A percentile compares a stretch with the other conserved stretches of the same genome.
Evolutionary conservation across 345 rosid species (phyloP).

Genomic region (Syzygium aromaticum): DNA sequence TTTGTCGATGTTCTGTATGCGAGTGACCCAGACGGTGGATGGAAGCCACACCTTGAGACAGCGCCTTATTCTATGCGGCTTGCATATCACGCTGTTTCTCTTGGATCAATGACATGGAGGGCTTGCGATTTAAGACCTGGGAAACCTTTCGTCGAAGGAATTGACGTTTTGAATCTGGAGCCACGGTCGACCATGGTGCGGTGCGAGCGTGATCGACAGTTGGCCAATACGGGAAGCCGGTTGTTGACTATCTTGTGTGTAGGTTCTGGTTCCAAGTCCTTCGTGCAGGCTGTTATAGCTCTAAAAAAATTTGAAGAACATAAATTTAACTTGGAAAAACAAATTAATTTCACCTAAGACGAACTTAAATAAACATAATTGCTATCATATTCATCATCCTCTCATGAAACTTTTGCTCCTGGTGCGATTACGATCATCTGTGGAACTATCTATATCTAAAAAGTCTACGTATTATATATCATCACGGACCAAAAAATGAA

Average conservation of each 20-base stretch:
- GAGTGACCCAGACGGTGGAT: not conserved
- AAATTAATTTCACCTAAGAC: no score
- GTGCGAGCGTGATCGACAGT: not conserved
- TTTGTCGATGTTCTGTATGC: not conserved
- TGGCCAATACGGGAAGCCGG: not conserved
- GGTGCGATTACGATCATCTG: not conserved
- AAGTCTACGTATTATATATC: not conserved
- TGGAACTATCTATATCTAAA: not conserved
- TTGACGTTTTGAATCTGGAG: not conserved
- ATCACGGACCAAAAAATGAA: not conserved
- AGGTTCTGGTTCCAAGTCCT: not conserved
- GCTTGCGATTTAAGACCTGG: not conserved
- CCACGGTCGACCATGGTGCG: not conserved
- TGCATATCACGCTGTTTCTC: not conserved
- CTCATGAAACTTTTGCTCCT: no score
- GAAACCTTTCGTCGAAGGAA: not conserved
- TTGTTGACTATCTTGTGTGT: not conserved
- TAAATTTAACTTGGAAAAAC: not conserved
- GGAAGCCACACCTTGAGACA: not conserved
- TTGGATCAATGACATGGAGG: not conserved
- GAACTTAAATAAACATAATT: not conserved
- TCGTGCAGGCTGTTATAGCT: not conserved
- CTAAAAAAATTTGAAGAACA: not conserved
- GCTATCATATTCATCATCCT: not conserved
- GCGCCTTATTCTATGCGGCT: not conserved